phyloP scores from a whole-genome alignment of 2,329 filamentous ascomycete species.

The Boeremia lycopersici region DNA sequence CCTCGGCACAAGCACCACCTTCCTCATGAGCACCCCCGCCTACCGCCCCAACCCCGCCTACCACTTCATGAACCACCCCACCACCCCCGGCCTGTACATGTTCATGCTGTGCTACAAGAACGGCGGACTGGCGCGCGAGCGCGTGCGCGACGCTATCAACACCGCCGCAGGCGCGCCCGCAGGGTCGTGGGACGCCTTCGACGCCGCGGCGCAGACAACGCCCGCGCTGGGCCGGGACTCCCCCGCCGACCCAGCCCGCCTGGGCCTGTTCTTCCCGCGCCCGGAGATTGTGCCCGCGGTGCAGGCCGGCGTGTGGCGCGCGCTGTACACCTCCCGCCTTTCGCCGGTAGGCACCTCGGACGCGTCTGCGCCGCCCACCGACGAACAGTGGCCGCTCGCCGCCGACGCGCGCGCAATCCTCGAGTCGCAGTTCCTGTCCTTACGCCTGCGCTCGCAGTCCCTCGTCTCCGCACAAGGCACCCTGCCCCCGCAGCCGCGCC shows the following conservation, averaged over 20 bases:
- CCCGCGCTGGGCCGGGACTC: constrained; percentile 68
- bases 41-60: constrained; percentile 90
- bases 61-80: constrained; percentile 98
- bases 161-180: constrained; percentile 43
- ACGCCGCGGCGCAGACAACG: constrained; percentile 70
- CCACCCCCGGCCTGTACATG: constrained; percentile 91
- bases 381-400: constrained; percentile 60
- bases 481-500: constrained; percentile 81
- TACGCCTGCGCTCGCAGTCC: constrained; percentile 80
- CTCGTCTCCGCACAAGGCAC: constrained; percentile 66
- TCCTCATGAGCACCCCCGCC: constrained; percentile 93
- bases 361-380: not conserved
- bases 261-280: constrained; percentile 93
- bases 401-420: constrained; percentile 86
- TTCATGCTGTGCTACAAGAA: constrained; percentile 99
- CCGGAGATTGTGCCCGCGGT: constrained; percentile 97
- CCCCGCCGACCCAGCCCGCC: constrained; percentile 67
- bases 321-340: too few species aligned
- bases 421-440: constrained; percentile 92
- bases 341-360: too few species aligned
- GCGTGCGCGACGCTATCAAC: constrained; percentile 82
- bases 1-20: constrained; percentile 92
- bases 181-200: constrained; percentile 78
- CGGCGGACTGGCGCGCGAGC: constrained; percentile 88
- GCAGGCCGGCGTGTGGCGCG: constrained; percentile 80